These are phyloP conservation scores for Klebsormidium nitens DNA, from an alignment of 139 green algal species.

Conservation along the genomic window DNA sequence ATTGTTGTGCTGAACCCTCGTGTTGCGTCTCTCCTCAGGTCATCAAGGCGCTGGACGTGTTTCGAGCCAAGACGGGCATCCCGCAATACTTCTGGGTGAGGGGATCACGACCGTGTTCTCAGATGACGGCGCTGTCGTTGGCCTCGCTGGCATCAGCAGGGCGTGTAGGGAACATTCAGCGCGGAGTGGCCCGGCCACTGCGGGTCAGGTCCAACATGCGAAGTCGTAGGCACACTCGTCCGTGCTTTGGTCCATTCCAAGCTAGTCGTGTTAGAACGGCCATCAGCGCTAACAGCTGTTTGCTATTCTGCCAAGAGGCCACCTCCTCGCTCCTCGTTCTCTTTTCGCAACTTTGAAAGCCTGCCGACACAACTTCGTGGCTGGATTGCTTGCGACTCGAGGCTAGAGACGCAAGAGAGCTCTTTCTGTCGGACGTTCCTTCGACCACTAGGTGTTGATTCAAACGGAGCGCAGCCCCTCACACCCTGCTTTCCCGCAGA, in stretches of 20 bases:
- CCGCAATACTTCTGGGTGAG: slow-evolving; percentile 58
- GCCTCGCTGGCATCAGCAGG: background rate
- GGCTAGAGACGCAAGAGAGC: background rate
- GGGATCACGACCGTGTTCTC: background rate
- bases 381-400: background rate
- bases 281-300: background rate
- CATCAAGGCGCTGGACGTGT: slow-evolving; percentile 47
- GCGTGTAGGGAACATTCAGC: background rate
- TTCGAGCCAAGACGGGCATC: slow-evolving; percentile 36
- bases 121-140: background rate
- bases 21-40: slow-evolving; percentile 14
- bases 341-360: too few species aligned
- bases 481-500: slow-evolving; percentile 4
- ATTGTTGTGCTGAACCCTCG: background rate
- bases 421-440: background rate
- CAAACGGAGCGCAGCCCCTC: background rate
- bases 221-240: background rate
- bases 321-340: too few species aligned
- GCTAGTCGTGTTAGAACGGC: background rate
- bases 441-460: background rate
- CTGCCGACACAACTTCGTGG: too few species aligned
- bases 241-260: background rate
- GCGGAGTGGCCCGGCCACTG: background rate
- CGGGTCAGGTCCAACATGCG: background rate
- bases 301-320: too few species aligned